These are phyloP conservation scores for Diaporthe caulivora DNA, from an alignment of 2,329 filamentous ascomycete genomes.

Conservation along the genomic window DNA sequence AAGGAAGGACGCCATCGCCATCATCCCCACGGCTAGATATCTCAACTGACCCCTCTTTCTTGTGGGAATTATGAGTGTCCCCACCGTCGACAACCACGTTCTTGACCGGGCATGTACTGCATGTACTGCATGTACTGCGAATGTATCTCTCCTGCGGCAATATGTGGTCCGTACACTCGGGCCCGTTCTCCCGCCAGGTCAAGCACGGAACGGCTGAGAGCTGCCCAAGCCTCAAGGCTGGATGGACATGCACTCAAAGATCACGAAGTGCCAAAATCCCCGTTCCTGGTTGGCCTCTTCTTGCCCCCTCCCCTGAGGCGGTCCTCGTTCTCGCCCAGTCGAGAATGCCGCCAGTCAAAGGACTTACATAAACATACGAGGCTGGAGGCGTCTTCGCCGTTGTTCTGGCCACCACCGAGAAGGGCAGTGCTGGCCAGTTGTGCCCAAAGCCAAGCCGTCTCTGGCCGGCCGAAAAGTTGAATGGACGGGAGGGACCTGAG, in stretches of 20 bases:
- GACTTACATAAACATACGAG: constrained; percentile 4
- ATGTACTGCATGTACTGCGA: too few species aligned
- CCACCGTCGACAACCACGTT: constrained; percentile 7
- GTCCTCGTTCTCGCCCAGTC: neutral
- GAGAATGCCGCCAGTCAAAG: neutral
- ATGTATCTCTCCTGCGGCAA: neutral
- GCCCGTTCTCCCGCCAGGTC: neutral
- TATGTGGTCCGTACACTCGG: constrained; percentile 17
- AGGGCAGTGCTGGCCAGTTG: constrained; percentile 2
- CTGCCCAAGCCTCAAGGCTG: too few species aligned
- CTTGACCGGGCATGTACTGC: neutral
- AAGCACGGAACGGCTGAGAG: too few species aligned
- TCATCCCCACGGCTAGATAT: constrained; percentile 24
- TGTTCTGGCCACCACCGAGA: constrained; percentile 5
- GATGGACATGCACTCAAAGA: neutral
- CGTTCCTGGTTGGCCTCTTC: constrained; percentile 10
- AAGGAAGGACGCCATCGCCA: constrained; percentile 21
- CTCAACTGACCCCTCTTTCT: constrained; percentile 22
- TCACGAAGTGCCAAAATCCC: neutral
- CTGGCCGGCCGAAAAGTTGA: neutral
- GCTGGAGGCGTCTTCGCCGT: neutral
- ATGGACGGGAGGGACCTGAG: neutral
- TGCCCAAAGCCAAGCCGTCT: neutral
- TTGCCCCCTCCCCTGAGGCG: neutral
- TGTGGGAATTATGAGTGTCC: neutral